Base-by-base conservation (phyloP, 2,329 filamentous ascomycete species). In the Nemania diffusa region DNA sequence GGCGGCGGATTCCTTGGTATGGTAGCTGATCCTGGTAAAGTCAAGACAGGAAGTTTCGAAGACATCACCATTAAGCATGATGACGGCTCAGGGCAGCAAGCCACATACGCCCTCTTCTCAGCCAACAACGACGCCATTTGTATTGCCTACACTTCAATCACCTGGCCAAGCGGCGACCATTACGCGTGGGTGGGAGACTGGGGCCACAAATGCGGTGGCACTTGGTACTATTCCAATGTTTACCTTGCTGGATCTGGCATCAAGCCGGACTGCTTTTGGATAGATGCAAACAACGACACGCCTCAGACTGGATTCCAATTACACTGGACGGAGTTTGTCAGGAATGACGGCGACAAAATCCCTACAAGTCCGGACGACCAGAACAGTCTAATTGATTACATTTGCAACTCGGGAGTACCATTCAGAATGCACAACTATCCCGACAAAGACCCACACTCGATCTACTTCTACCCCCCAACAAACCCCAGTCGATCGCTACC, bases 301-400 rank as follows among this genome's bases (percentile, higher is more conserved):
- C 71, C 72, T n/a, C 70, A 75, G 40, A 76, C 72, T 1, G 75
- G 73, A 3, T 78, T 78, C 57, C 76, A 78, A 50, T 57, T 77
- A 5, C 75, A 77, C 70, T 78, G 73, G 71, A 74, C 74, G 24
- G 73, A 76, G 48, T 78, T 76, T 62, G 67, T 60, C 1, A 60
- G 52, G 26, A 53, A 51, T 8, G 34, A 62, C 1, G 64, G 11
- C 22, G 5, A 62, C 59, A 34, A 51, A 17, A 20, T 66, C 8
- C 67, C 69, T 1, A 24, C 57, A 0, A 63, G 40, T 7, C 11
- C 11, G 5, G 48, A 51, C 6, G 69, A 61, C 8, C 22, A 69
- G 68, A 20, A 50, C 66, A 61, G 9, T 17, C 69, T 67, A 42
- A 44, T 70, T 20, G 50, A 75, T 52, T 69, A 71, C 61, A 55